phyloP scores from a whole-genome alignment of 805 yeast species.

The Barnettozyma vustinii region DNA sequence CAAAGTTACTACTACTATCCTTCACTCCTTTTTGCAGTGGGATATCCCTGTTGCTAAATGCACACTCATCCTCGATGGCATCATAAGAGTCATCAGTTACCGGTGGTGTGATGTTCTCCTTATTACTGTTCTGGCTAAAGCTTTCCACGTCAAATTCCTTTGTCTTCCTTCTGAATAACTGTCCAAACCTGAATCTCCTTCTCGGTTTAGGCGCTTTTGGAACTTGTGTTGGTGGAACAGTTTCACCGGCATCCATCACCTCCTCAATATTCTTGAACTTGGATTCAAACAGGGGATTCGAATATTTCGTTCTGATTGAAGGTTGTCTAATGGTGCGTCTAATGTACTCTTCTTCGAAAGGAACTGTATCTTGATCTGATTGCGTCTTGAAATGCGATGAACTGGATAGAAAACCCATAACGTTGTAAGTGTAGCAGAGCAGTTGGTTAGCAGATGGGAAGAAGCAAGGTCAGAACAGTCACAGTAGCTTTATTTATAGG shows the following conservation, averaged over 20 bases:
- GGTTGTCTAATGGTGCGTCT: constrained; percentile 7
- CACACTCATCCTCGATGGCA: background rate
- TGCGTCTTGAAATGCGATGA: background rate
- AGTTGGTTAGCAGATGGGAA: background rate
- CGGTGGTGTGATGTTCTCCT: constrained; percentile 6
- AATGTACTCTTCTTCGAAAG: constrained; percentile 10
- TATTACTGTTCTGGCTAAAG: background rate
- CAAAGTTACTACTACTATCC: background rate
- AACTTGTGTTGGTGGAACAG: background rate
- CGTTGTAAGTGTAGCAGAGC: background rate
- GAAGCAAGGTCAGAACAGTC: background rate
- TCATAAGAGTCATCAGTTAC: constrained; percentile 2
- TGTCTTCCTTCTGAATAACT: constrained; percentile 5
- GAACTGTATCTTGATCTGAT: background rate
- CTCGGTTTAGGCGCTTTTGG: background rate
- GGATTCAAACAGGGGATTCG: constrained; percentile 2
- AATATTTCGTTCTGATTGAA: constrained; percentile 4
- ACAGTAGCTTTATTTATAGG: background rate
- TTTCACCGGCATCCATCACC: background rate
- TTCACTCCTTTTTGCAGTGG: background rate
- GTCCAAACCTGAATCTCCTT: constrained; percentile 2
- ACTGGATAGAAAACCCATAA: constrained; percentile 11
- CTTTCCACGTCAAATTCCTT: constrained; percentile 7
- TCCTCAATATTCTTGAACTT: constrained; percentile 1
- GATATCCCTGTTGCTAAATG: constrained; percentile 2